Conservation (phyloP, 768 basidiomycete species). For the Fistulinella prunicolor region DNA sequence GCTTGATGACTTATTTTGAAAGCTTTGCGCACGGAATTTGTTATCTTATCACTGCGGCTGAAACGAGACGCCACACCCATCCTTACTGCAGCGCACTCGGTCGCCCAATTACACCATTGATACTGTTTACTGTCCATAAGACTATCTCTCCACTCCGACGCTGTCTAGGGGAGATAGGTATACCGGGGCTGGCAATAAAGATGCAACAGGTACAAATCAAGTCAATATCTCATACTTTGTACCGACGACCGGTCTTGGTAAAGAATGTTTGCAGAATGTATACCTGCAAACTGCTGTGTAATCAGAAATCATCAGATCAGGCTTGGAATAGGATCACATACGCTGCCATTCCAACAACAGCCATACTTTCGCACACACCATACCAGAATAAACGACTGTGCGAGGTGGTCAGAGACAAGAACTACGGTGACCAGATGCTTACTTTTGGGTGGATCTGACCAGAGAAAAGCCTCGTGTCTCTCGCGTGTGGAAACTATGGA, state of each 20-base stretch:
- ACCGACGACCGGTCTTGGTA: slow-evolving; percentile 85
- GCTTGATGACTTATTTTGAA: background rate
- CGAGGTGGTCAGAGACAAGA: background rate
- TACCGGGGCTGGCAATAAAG: background rate
- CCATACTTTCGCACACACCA: slow-evolving; percentile 74
- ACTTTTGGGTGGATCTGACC: slow-evolving; percentile 90
- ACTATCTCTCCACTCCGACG: background rate
- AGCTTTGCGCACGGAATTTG: background rate
- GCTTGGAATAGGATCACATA: slow-evolving; percentile 40
- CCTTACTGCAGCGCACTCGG: too few relatives aligned
- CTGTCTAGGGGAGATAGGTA: background rate
- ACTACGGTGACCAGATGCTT: slow-evolving; percentile 6
- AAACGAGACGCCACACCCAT: too few relatives aligned
- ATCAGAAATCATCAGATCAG: slow-evolving; percentile 8
- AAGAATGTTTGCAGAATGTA: slow-evolving; percentile 96
- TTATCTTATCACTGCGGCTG: slow-evolving; percentile 13
- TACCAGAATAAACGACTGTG: slow-evolving; percentile 91
- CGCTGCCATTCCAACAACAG: slow-evolving; percentile 84
- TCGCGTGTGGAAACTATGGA: slow-evolving; percentile 81
- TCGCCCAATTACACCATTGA: background rate
- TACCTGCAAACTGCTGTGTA: slow-evolving; percentile 66
- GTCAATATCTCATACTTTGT: slow-evolving; percentile 64
- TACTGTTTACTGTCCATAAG: too few relatives aligned
- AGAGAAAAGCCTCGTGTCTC: slow-evolving; percentile 93
- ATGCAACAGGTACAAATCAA: slow-evolving; percentile 10